Conservation (phyloP, 2,329 filamentous ascomycete species). For the Xylariales sp. region DNA sequence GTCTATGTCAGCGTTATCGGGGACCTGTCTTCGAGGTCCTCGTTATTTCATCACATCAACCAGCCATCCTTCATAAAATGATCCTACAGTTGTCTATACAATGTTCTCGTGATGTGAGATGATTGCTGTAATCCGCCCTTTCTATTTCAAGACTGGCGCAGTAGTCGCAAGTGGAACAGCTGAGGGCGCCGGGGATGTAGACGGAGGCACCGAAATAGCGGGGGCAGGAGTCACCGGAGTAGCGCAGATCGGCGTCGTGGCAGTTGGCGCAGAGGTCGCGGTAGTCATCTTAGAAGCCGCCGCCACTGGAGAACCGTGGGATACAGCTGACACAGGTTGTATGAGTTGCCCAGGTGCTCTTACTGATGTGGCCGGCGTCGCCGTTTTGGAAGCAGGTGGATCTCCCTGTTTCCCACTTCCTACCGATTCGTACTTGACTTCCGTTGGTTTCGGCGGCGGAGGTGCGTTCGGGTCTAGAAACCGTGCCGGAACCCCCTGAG, state of each 20-base stretch:
- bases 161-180: neutral
- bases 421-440: slow-evolving; percentile 10
- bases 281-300: neutral
- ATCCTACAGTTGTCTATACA: slow-evolving; percentile 2
- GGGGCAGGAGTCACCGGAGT: neutral
- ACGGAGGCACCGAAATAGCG: neutral
- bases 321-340: neutral
- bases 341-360: neutral
- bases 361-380: neutral
- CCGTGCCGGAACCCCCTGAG: slow-evolving; percentile 72
- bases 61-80: slow-evolving; percentile 1
- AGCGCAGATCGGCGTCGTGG: neutral
- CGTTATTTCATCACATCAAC: slow-evolving; percentile 2
- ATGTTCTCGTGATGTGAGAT: neutral
- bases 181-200: neutral
- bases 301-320: neutral
- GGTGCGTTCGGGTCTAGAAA: slow-evolving; percentile 50
- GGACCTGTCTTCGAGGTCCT: neutral
- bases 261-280: neutral
- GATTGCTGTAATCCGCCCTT: neutral
- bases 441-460: slow-evolving; percentile 18
- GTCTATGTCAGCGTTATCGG: no score
- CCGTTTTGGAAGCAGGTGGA: no score
- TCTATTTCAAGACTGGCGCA: neutral
- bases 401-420: no score